Base-by-base conservation (phyloP, 163 green algal genomes). In the Chlamydomonas reinhardtii region DNA sequence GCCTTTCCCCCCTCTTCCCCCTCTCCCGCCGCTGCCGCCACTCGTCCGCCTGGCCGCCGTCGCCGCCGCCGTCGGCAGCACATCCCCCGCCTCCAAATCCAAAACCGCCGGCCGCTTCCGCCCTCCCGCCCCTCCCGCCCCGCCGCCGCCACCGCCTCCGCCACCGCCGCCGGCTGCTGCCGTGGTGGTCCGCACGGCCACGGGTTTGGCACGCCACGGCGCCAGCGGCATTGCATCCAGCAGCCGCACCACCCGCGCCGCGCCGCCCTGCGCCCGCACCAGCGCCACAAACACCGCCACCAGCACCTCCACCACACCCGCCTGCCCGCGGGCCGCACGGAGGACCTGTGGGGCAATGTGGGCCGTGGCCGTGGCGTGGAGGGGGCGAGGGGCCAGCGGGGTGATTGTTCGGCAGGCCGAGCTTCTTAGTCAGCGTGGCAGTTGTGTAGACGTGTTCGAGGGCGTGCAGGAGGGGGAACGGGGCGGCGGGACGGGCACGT, bases 271-370 rank as follows among this genome's bases (percentile, higher is more conserved):
- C 8, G 90, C 87, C 22, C 95, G 83, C 48, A 95, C 87, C 76
- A 94, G 52, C 15, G 93, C 93, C 32, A 96, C 94, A 90, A 96
- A 96, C n/a, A 97, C 52, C 29, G 78, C 83, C 27, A 87, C 82
- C 76, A 95, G 79, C 39, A 91, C 86, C 85, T 96, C 94, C 19
- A 77, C 80, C 0, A 66, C 86, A 19, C 91, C 90, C 2, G 37
- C 35, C 43, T 65, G 71, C 52, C 32, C 32, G 32, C 32, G 32
- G 16, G 68, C 79, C 2, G 79, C 39, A 32, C 68, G 68, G 31
- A 85, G 68, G 52, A 85, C 52, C 79, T 85, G 79, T 8, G 32
- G 25, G 14, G 48, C 1, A 2, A 29, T 25, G n/a, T 27, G 37
- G 35, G 35, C 43, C 43, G 43, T 16, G 43, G n/a, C n/a, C n/a